Conservation (phyloP, 2,329 filamentous ascomycete species). For the Plenodomus biglobosus region DNA sequence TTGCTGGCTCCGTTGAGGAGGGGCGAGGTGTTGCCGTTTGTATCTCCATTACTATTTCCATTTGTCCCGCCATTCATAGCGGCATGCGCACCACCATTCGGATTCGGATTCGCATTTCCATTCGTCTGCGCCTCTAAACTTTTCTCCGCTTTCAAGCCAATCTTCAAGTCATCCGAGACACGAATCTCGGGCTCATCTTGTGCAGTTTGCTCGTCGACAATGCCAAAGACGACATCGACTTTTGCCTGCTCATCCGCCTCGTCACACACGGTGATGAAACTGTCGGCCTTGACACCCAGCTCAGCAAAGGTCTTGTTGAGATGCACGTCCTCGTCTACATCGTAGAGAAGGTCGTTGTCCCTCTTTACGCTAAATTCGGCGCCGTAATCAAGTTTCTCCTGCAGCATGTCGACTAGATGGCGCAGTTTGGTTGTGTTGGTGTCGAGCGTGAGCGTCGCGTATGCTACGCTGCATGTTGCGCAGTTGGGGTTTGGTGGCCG, state of each 20-base stretch:
- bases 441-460: constrained; percentile 68
- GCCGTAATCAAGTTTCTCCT: constrained; percentile 70
- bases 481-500: constrained; percentile 76
- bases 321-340: constrained; percentile 86
- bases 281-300: constrained; percentile 71
- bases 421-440: constrained; percentile 71
- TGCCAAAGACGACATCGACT: constrained; percentile 76
- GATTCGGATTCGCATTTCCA: constrained; percentile 38
- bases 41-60: constrained; percentile 29
- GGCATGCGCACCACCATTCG: constrained; percentile 34
- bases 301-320: constrained; percentile 76
- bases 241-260: constrained; percentile 75
- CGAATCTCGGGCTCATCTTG: constrained; percentile 59
- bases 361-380: constrained; percentile 72
- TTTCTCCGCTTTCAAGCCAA: constrained; percentile 55
- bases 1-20: constrained; percentile 44
- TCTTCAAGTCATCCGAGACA: constrained; percentile 48
- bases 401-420: constrained; percentile 77
- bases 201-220: constrained; percentile 57
- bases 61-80: constrained; percentile 20
- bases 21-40: too few relatives aligned
- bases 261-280: constrained; percentile 81
- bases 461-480: constrained; percentile 76
- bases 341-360: constrained; percentile 73
- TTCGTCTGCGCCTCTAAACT: constrained; percentile 20